A percentile compares a stretch with the other conserved stretches of the same genome.
Evolutionary conservation across 768 basidiomycete species (phyloP).

Genomic region (Mycena galericulata): DNA sequence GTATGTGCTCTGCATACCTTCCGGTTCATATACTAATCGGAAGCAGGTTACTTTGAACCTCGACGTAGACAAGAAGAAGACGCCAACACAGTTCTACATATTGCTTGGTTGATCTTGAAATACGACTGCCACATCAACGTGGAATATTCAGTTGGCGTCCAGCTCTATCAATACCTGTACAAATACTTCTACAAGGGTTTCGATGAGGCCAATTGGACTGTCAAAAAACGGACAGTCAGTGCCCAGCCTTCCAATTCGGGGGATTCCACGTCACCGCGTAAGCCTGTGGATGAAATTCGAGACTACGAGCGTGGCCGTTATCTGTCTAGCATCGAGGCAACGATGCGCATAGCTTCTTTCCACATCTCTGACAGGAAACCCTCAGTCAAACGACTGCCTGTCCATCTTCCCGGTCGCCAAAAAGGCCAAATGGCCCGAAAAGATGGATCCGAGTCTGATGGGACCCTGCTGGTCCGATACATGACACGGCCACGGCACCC

Average conservation of each 20-base stretch:
- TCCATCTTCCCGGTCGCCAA: slow-evolving; percentile 1
- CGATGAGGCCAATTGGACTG: neutral
- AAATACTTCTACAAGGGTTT: slow-evolving; percentile 2
- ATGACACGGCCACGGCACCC: slow-evolving; percentile 1
- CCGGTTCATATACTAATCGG: neutral
- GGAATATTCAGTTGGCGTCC: neutral
- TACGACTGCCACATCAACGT: slow-evolving; percentile 14
- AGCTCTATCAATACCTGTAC: slow-evolving; percentile 1
- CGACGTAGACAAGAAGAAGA: neutral
- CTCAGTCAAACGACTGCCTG: neutral
- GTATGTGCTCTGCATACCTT: neutral
- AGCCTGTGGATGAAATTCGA: neutral
- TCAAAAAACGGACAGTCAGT: neutral
- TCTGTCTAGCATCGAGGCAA: slow-evolving; percentile 6
- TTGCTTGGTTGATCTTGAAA: neutral
- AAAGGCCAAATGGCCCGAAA: slow-evolving; percentile 2
- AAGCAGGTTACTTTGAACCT: slow-evolving; percentile 1
- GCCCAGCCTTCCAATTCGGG: neutral
- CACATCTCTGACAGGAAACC: slow-evolving; percentile 2
- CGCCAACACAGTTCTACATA: neutral
- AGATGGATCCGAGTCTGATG: slow-evolving; percentile 10
- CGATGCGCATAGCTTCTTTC: neutral
- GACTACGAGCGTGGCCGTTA: slow-evolving; percentile 11
- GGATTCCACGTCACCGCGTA: neutral
- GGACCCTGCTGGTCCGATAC: slow-evolving; percentile 2